phyloP scores from a whole-genome alignment of 2,329 filamentous ascomycete species.

The Diaporthe longicolla region DNA sequence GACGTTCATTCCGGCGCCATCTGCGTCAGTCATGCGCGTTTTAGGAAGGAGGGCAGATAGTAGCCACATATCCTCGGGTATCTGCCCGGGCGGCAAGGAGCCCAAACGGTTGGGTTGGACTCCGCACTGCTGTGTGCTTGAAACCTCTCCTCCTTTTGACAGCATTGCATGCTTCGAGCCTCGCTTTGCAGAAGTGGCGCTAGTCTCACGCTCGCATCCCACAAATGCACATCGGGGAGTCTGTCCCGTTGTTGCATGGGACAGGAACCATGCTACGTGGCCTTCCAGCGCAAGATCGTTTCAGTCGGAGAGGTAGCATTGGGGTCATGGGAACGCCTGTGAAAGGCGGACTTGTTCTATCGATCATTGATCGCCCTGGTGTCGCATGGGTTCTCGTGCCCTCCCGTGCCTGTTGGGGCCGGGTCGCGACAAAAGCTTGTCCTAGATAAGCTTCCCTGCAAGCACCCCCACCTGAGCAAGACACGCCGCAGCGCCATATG shows the following conservation, averaged over 20 bases:
- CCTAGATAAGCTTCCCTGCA: constrained; percentile 24
- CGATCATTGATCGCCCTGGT: not conserved
- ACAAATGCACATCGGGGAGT: no score
- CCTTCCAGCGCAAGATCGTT: not conserved
- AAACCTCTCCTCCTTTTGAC: not conserved
- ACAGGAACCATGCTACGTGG: not conserved
- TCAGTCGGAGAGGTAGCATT: not conserved
- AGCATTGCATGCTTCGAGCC: not conserved
- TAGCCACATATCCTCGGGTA: not conserved
- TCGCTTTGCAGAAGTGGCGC: not conserved
- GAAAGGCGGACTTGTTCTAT: not conserved
- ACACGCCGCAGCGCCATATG: not conserved
- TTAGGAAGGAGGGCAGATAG: constrained; percentile 17
- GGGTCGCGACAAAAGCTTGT: constrained; percentile 24
- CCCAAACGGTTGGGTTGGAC: not conserved
- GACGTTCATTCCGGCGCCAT: not conserved
- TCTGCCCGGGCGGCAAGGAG: not conserved
- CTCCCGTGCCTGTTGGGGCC: not conserved
- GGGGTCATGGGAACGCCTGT: not conserved
- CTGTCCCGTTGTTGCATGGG: not conserved
- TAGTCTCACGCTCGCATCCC: not conserved
- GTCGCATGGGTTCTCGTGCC: not conserved
- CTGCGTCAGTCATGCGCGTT: not conserved
- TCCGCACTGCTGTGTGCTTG: not conserved
- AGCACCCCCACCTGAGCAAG: not conserved